phyloP scores from a whole-genome alignment of 768 basidiomycete species.

The Dendrothele bispora region DNA sequence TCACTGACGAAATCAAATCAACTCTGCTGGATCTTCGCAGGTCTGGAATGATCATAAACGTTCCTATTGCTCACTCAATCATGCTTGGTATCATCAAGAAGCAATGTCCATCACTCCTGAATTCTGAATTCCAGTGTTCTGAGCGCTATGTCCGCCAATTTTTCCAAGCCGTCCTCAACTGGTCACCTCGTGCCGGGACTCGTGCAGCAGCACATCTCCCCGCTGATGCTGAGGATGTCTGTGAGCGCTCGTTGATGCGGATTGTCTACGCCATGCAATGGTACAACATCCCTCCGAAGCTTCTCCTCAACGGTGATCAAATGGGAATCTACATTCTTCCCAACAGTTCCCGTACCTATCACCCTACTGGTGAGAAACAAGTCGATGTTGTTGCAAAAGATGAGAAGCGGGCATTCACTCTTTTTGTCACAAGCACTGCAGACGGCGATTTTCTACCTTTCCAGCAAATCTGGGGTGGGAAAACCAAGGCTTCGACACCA shows the following conservation, averaged over 20 bases:
- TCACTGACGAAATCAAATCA: no score
- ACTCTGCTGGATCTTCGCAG: no score
- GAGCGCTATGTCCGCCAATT: conserved; percentile 12
- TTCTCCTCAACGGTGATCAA: no score
- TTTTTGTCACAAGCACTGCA: conserved; percentile 22
- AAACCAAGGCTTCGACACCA: conserved; percentile 17
- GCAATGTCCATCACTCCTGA: conserved; percentile 7
- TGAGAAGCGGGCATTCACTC: conserved; percentile 22
- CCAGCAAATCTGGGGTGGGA: conserved; percentile 27
- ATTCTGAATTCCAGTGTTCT: conserved; percentile 12
- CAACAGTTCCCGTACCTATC: conserved; percentile 12
- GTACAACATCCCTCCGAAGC: conserved; percentile 12
- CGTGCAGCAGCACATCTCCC: conserved; percentile 11
- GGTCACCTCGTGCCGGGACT: conserved; percentile 6
- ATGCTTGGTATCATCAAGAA: conserved; percentile 14
- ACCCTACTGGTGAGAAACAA: conserved; percentile 12
- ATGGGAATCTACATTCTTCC: no score
- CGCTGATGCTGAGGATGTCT: conserved; percentile 7
- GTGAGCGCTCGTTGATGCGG: conserved; percentile 5
- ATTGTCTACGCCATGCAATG: conserved; percentile 2
- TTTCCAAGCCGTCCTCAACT: conserved; percentile 1
- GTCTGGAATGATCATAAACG: conserved; percentile 12
- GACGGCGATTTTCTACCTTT: conserved; percentile 28
- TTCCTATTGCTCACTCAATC: conserved; percentile 12
- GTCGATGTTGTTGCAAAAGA: conserved; percentile 19